Conservation (phyloP, 768 basidiomycete species). For the Hysterangium stoloniferum region DNA sequence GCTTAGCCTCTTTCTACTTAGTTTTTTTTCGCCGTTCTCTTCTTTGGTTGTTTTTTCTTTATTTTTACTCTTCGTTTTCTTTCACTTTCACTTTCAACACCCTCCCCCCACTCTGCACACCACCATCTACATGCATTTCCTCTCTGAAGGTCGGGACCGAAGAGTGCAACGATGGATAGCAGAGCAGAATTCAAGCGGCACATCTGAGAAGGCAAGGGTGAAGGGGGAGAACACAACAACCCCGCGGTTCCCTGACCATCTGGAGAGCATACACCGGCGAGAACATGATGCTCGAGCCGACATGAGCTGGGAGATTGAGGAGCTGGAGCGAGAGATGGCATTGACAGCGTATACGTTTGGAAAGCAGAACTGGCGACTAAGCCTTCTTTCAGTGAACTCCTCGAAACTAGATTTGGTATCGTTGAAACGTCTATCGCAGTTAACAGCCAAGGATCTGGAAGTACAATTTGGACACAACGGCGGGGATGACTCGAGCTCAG, state of each 20-base stretch:
- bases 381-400: conserved; percentile 4
- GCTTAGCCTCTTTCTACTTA: too few species aligned
- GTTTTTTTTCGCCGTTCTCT: not conserved
- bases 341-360: not conserved
- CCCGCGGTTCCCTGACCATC: not conserved
- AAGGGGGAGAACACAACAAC: not conserved
- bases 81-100: too few species aligned
- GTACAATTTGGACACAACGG: not conserved
- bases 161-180: conserved; percentile 11
- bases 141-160: conserved; percentile 7
- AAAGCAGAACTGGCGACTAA: conserved; percentile 2
- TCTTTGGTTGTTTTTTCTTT: not conserved
- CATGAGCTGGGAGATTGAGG: conserved; percentile 9
- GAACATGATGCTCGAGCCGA: conserved; percentile 1
- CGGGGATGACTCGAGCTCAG: not conserved
- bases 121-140: conserved; percentile 7
- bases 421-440: not conserved
- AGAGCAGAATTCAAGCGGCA: not conserved
- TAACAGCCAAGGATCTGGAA: not conserved
- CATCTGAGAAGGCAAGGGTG: not conserved
- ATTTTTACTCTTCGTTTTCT: not conserved
- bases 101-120: too few species aligned
- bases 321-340: conserved; percentile 8
- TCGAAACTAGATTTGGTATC: not conserved
- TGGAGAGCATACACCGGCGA: not conserved